phyloP scores from a whole-genome alignment of 2,329 filamentous ascomycete species.

The Chalaropsis thielavioides region DNA sequence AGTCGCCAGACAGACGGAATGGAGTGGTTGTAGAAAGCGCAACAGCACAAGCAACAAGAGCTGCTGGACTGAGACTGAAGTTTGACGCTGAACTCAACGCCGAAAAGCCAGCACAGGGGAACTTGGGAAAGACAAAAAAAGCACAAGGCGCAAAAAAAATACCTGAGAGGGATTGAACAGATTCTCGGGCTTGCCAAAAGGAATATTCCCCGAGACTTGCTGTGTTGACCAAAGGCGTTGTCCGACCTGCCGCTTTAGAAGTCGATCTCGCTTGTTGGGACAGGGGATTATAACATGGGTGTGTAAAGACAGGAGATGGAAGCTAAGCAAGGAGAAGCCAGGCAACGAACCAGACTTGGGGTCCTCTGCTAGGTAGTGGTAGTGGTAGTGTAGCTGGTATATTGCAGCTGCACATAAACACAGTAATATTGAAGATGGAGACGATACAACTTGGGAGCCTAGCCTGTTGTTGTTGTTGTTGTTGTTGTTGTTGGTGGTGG shows the following conservation, averaged over 20 bases:
- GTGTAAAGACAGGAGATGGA: constrained; percentile 7
- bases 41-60: constrained; percentile 1
- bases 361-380: neutral
- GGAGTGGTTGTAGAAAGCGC: neutral
- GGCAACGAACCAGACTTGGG: neutral
- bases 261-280: constrained; percentile 15
- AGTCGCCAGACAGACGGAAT: neutral
- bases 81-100: constrained; percentile 1
- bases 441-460: constrained; percentile 2
- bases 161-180: constrained; percentile 7
- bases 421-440: constrained; percentile 1
- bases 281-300: constrained; percentile 12
- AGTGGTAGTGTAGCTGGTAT: neutral
- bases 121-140: constrained; percentile 5
- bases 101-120: constrained; percentile 4
- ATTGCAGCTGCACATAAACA: neutral
- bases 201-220: constrained; percentile 8
- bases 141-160: neutral
- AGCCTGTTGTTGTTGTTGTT: neutral
- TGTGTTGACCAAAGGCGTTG: constrained; percentile 5
- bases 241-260: constrained; percentile 14
- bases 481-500: neutral
- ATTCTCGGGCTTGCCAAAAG: constrained; percentile 9
- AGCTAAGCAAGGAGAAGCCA: constrained; percentile 4
- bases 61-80: constrained; percentile 8